Evolutionary conservation across 441 rosid species (phyloP), one percentile per base, ranked within the genome.

Genomic region (Adansonia grandidieri): DNA sequence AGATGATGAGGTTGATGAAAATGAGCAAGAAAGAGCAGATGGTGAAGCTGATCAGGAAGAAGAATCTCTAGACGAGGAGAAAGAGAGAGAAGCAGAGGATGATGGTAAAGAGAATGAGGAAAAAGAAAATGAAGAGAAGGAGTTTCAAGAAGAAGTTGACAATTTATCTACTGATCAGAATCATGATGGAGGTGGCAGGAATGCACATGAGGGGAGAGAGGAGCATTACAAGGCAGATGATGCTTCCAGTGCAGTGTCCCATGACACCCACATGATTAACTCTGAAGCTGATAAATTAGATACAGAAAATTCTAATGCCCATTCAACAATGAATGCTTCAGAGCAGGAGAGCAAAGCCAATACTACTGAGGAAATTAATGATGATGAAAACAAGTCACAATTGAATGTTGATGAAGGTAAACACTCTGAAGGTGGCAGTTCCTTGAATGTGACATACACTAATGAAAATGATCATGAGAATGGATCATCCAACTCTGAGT

Each of bases 171-270:
- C 88, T 66, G 88, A 80, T 78, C 79, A 79, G 79, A 87, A 84
- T 70, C 84, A 74, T 22, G 86, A 90, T 63, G 91, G 79, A 63
- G 77, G 58, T 53, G 57, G n/a, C 17, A 14, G 17, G 14, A n/a
- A 53, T 15, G 57, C 57, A 14, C 56, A 89, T 11, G 98, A 87
- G 86, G 99, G 97, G n/a, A 90, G 95, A 15, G 98, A 96, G 81
- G 94, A 86, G 82, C 86, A 88, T 76, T 96, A 96, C 83, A 92
- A 85, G 81, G 98, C 87, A 10, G 99, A 96, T 77, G 98, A 96
- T 85, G 99, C 98, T 82, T 96, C 98, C 42, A 94, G 97, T 84
- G 98, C 98, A 19, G 99, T 96, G 73, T 85, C 97, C 42, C 98
- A 96, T 69, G 95, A 92, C 74, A 70, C 84, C 20, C 87, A 84